A percentile compares a stretch with the other conserved stretches of the same genome.
These are phyloP conservation scores for Exophiala mesophila DNA, from an alignment of 2,329 filamentous ascomycete species.

Conservation along the genomic window DNA sequence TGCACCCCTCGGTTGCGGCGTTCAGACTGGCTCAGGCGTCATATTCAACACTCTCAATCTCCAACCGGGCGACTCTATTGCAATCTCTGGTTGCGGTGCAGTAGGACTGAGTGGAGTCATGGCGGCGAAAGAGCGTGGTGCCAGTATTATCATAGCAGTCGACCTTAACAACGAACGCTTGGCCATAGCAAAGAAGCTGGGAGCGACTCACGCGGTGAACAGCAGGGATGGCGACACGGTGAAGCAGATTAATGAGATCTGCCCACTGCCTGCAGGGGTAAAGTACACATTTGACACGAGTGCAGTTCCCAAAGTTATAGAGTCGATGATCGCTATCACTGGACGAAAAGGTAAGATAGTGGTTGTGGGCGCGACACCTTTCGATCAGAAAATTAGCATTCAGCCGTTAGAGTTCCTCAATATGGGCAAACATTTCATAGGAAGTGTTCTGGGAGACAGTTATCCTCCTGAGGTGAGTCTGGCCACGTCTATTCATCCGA, in stretches of 20 bases:
- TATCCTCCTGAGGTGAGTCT: constrained; percentile 42
- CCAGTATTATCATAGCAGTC: constrained; percentile 27
- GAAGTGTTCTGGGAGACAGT: constrained; percentile 2
- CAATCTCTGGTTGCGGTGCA: constrained; percentile 27
- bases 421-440: constrained; percentile 3
- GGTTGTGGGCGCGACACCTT: constrained; percentile 47
- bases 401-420: constrained; percentile 4
- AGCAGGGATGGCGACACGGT: neutral
- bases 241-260: constrained; percentile 1
- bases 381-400: constrained; percentile 39
- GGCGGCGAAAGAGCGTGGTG: constrained; percentile 25
- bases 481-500: constrained; percentile 39
- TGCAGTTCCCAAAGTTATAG: constrained; percentile 41
- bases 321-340: constrained; percentile 40
- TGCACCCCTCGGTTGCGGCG: constrained; percentile 32
- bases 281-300: constrained; percentile 49
- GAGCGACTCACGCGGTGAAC: neutral
- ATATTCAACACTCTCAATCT: constrained; percentile 26
- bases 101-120: constrained; percentile 30
- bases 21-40: constrained; percentile 30
- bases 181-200: neutral
- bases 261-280: constrained; percentile 27
- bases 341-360: constrained; percentile 45
- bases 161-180: constrained; percentile 23
- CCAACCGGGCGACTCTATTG: constrained; percentile 19